A percentile compares a stretch with the other conserved stretches of the same genome.
phyloP scores from a whole-genome alignment of 1,139 yeast genomes.

The Debaryomyces nepalensis region DNA sequence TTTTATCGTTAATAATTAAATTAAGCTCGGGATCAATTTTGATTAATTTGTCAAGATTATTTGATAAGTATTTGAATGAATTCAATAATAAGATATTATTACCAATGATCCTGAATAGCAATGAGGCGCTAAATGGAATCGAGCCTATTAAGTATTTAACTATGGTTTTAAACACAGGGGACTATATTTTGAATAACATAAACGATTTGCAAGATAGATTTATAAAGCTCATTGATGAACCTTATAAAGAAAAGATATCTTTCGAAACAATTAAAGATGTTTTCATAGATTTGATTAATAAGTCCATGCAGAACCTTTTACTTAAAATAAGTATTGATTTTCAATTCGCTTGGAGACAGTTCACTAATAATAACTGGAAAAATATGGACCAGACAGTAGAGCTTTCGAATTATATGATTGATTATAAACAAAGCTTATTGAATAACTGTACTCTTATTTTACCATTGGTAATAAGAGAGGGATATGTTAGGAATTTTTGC shows the following conservation, averaged over 20 bases:
- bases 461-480: conserved; percentile 67
- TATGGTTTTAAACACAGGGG: conserved; percentile 83
- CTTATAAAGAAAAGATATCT: conserved; percentile 38
- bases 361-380: conserved; percentile 80
- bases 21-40: conserved; percentile 73
- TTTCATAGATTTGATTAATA: conserved; percentile 62
- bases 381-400: conserved; percentile 65
- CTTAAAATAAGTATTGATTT: conserved; percentile 64
- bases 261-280: conserved; percentile 62
- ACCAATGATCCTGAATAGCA: conserved; percentile 57
- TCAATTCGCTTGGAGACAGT: conserved; percentile 81
- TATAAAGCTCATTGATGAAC: conserved; percentile 47
- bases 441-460: conserved; percentile 56
- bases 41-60: conserved; percentile 63
- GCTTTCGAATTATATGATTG: conserved; percentile 69
- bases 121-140: conserved; percentile 27
- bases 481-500: conserved; percentile 72
- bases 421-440: conserved; percentile 52
- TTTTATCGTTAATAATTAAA: conserved; percentile 75
- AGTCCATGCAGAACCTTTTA: conserved; percentile 60
- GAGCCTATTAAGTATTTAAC: conserved; percentile 74
- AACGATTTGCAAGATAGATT: conserved; percentile 76
- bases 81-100: conserved; percentile 66
- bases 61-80: conserved; percentile 67
- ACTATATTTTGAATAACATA: conserved; percentile 80